Percentiles rank a stretch among this genome's conserved stretches.
phyloP scores from a whole-genome alignment of 2,329 filamentous ascomycete species.

The Alternaria sp. region DNA sequence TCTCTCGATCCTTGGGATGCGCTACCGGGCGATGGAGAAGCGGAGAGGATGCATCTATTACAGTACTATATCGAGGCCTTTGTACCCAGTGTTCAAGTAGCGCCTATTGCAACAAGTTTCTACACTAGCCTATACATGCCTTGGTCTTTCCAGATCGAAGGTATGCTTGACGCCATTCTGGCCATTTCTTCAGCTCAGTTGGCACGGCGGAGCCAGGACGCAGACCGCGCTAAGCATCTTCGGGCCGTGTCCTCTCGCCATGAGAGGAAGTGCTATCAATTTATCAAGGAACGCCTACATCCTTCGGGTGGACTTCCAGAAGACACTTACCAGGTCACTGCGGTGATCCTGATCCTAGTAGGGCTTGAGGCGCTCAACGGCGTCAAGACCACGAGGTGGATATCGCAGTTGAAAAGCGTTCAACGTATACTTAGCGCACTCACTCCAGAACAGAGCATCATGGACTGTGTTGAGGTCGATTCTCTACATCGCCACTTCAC shows the following conservation, averaged over 20 bases:
- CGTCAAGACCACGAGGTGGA: conserved; percentile 45
- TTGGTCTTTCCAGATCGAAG: conserved; percentile 48
- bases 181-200: conserved; percentile 49
- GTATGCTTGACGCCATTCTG: conserved; percentile 48
- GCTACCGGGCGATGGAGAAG: conserved; percentile 34
- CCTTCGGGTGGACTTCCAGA: conserved; percentile 33
- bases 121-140: conserved; percentile 49
- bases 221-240: conserved; percentile 42
- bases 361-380: conserved; percentile 49
- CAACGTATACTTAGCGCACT: conserved; percentile 41
- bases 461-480: conserved; percentile 44
- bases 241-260: conserved; percentile 42
- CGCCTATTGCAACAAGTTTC: conserved; percentile 46
- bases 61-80: conserved; percentile 49
- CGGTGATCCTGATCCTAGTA: conserved; percentile 45
- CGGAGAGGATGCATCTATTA: conserved; percentile 42
- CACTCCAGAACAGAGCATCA: conserved; percentile 33
- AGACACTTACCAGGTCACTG: conserved; percentile 47
- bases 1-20: conserved; percentile 45
- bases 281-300: conserved; percentile 43
- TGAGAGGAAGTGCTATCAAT: conserved; percentile 45
- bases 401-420: conserved; percentile 47
- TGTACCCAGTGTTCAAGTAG: conserved; percentile 49
- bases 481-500: conserved; percentile 49
- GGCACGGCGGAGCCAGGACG: conserved; percentile 37